phyloP scores from a whole-genome alignment of 345 rosid genomes.

The Lepidium aucheri region DNA sequence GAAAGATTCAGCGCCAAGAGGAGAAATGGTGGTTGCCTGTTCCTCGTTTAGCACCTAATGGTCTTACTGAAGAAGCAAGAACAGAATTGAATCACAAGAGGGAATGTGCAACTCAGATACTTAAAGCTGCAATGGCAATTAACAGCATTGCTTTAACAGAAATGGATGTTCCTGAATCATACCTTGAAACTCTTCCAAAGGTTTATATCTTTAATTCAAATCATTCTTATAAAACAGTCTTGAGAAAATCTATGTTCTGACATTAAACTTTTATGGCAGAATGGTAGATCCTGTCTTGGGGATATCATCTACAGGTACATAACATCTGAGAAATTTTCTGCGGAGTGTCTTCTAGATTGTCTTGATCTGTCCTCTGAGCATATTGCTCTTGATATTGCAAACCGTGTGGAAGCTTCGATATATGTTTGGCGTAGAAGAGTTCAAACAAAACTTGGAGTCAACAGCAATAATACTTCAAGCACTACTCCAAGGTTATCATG shows the following conservation, averaged over 20 bases:
- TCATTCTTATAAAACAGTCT: not conserved
- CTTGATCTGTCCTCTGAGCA: conserved; percentile 92
- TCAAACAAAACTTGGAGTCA: conserved; percentile 42
- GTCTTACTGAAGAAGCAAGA: conserved; percentile 71
- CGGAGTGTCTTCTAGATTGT: conserved; percentile 79
- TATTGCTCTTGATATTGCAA: conserved; percentile 75
- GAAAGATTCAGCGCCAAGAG: conserved; percentile 71
- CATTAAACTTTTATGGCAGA: conserved; percentile 35
- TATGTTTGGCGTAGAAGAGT: conserved; percentile 76
- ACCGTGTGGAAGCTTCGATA: conserved; percentile 79
- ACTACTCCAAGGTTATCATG: conserved; percentile 68
- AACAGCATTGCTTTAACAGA: conserved; percentile 60
- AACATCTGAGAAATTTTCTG: conserved; percentile 75
- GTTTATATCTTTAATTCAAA: conserved; percentile 19
- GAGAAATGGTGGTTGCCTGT: conserved; percentile 99
- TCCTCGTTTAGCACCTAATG: conserved; percentile 78
- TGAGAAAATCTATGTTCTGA: not conserved
- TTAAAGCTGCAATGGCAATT: conserved; percentile 96
- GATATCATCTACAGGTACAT: conserved; percentile 74
- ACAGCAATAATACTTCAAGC: conserved; percentile 27
- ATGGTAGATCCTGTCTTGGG: conserved; percentile 81
- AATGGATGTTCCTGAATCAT: conserved; percentile 91
- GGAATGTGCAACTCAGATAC: conserved; percentile 73
- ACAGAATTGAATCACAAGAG: conserved; percentile 66
- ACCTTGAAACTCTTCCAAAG: conserved; percentile 85